Percentiles rank a stretch among this genome's conserved stretches.
phyloP scores from a whole-genome alignment of 768 basidiomycete species.

The Melanogaster broomeanus region DNA sequence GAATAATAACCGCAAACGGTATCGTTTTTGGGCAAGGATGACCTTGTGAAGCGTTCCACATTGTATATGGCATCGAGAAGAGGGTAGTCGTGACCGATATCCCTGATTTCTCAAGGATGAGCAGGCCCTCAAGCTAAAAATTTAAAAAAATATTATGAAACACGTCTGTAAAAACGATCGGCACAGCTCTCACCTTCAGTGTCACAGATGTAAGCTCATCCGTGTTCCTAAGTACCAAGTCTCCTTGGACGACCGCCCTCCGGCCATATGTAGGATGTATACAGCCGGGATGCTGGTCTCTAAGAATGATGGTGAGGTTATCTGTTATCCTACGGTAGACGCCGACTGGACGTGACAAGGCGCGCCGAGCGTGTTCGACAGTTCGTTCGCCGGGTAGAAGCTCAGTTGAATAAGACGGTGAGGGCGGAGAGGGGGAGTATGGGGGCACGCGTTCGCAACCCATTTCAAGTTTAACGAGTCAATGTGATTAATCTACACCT shows the following conservation, averaged over 20 bases:
- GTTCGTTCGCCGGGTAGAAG: conserved; percentile 51
- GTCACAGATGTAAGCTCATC: conserved; percentile 16
- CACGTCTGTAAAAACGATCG: neutral
- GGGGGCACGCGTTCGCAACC: conserved; percentile 36
- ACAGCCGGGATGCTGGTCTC: conserved; percentile 22
- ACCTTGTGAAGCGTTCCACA: conserved; percentile 19
- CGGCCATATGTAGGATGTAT: conserved; percentile 22
- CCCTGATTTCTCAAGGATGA: conserved; percentile 17
- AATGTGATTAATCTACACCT: neutral
- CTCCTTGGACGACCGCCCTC: conserved; percentile 21
- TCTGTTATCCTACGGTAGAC: conserved; percentile 34
- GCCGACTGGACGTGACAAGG: conserved; percentile 7
- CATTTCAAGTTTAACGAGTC: conserved; percentile 7
- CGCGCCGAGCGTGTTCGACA: conserved; percentile 44
- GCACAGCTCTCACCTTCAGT: conserved; percentile 21
- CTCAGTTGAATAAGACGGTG: conserved; percentile 56
- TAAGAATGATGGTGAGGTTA: conserved; percentile 22
- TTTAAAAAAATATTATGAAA: conserved; percentile 2
- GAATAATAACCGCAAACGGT: conserved; percentile 48
- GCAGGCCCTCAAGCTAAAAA: conserved; percentile 25
- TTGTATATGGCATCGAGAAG: conserved; percentile 14
- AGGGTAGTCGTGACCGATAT: conserved; percentile 13
- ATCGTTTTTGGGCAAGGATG: conserved; percentile 35
- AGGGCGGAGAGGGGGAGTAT: conserved; percentile 54
- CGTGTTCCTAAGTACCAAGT: conserved; percentile 17